Evolutionary conservation across 495 filamentous ascomycete species (phyloP), one percentile per base, ranked within the genome.

Genomic region (Lasiosphaeria miniovina): DNA sequence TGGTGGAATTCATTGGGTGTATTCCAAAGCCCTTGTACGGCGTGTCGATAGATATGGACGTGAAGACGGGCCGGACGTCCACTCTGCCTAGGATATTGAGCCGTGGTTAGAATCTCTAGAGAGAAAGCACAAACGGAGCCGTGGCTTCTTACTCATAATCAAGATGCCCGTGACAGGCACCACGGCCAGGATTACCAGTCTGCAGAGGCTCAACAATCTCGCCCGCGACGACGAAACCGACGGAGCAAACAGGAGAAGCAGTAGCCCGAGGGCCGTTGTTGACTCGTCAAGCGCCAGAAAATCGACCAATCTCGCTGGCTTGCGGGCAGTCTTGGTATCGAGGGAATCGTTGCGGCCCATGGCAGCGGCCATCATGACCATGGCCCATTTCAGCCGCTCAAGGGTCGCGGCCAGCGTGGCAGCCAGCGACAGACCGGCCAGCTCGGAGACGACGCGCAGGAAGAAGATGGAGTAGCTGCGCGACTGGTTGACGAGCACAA

Each of bases 301-400:
- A 14, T 60, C 51, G 10, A 49, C 35, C 10, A 60, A 45, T 35
- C 41, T 12, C 10, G 49, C 36, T 3, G 33, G 36, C 6, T 31
- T 8, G 9, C 24, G 10, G 6, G 8, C 38, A 32, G 24, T 38
- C 4, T 15, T 35, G 38, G 36, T 36, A 46, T 49, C 15, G 34
- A 24, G 24, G 24, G 31, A 9, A 17, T 36, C 31, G 52, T 31
- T 31, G 3, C 15, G 8, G 12, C 38, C 38, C 7, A 7, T 41
- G 38, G 7, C 12, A 7, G 38, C 12, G 1, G 38, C 38, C 35
- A 43, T 55, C n/a, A 36, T 38, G 15, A 55, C 38, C 12, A 43
- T 55, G 38, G 52, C 35, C 57, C 57, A 60, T 54, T 60, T 60
- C 31, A 54, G 9, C 17, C 41, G 51, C 50, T 60, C 57, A 10